Percentiles rank a stretch among this genome's conserved stretches.
These are phyloP conservation scores for Linnemannia zychae DNA, from an alignment of 192 early-diverging fungal species.

Conservation along the genomic window DNA sequence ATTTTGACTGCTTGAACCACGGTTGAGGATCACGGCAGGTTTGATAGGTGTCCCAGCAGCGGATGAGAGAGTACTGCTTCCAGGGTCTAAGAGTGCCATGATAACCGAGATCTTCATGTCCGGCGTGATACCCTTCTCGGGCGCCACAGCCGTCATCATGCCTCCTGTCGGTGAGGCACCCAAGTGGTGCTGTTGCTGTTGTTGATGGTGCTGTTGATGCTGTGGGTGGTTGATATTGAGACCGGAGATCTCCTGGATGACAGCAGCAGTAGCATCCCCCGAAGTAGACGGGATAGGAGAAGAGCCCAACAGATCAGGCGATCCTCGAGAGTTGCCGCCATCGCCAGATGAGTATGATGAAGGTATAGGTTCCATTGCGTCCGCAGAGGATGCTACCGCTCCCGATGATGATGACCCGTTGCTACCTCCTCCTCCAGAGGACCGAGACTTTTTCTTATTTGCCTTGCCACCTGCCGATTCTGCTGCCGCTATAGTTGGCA, in stretches of 20 bases:
- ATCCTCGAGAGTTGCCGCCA: conserved; percentile 19
- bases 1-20: conserved; percentile 74
- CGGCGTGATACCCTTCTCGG: conserved; percentile 45
- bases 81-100: conserved; percentile 28
- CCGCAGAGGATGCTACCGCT: background rate
- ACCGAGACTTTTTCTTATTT: conserved; percentile 14
- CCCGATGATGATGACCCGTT: background rate
- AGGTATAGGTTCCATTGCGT: conserved; percentile 3
- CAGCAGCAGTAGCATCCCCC: background rate
- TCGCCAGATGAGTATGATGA: conserved; percentile 14
- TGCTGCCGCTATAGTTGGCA: background rate
- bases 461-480: background rate
- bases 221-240: background rate
- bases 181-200: background rate
- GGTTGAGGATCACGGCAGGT: conserved; percentile 70
- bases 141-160: conserved; percentile 13
- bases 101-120: conserved; percentile 53
- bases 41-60: conserved; percentile 48
- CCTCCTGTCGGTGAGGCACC: background rate
- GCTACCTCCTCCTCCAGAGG: background rate
- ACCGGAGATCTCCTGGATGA: background rate
- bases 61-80: conserved; percentile 20
- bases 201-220: conserved; percentile 11
- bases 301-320: conserved; percentile 21
- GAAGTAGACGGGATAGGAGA: background rate